Percentiles rank a stretch among this genome's conserved stretches.
phyloP scores from a whole-genome alignment of 108 stramenopile species.

The Pseudonitzschia multiseries region DNA sequence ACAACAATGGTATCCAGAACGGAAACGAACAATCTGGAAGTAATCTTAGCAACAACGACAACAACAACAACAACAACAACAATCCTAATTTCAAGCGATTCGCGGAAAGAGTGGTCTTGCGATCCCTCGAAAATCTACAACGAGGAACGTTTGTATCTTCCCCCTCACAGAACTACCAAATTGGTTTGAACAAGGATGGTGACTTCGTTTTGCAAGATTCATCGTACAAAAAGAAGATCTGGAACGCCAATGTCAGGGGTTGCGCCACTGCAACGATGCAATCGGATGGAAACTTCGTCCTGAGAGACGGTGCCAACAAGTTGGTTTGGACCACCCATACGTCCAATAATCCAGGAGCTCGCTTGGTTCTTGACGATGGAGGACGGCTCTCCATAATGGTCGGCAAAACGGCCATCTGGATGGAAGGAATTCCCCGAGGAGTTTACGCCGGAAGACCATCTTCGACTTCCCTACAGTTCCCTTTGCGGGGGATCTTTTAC shows the following conservation, averaged over 20 bases:
- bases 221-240: constrained; percentile 7
- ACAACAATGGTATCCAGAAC: background rate
- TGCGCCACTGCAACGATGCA: constrained; percentile 12
- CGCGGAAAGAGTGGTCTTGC: constrained; percentile 10
- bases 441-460: constrained; percentile 15
- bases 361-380: constrained; percentile 28
- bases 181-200: constrained; percentile 12
- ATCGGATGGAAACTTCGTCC: constrained; percentile 28
- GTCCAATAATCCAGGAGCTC: constrained; percentile 10
- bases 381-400: constrained; percentile 18
- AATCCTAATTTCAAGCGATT: constrained; percentile 5
- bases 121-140: constrained; percentile 1
- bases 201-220: constrained; percentile 24
- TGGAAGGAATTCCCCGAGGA: constrained; percentile 30
- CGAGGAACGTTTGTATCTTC: constrained; percentile 26
- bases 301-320: constrained; percentile 1
- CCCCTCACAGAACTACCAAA: constrained; percentile 20
- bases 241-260: constrained; percentile 17
- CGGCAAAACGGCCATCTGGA: constrained; percentile 14
- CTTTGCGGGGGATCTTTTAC: constrained; percentile 30
- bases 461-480: constrained; percentile 9
- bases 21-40: background rate
- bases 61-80: background rate
- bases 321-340: constrained; percentile 21
- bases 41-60: too few species aligned